Conservation (phyloP, 176 grass and related monocot genomes). For the Avena sativa region DNA sequence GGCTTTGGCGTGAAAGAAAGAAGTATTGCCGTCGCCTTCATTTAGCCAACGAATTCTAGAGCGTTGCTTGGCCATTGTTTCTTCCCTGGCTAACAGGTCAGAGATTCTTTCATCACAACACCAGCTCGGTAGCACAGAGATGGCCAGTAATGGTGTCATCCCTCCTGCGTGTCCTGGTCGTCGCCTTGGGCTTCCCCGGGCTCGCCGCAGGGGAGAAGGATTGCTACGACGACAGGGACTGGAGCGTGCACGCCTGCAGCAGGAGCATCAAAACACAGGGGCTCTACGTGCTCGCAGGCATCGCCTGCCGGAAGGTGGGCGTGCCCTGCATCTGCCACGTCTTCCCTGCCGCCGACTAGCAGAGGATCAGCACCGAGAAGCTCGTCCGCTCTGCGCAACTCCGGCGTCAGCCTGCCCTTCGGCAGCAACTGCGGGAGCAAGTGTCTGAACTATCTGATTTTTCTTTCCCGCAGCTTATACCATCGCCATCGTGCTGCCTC, state of each 20-base stretch:
- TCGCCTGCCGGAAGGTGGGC: not conserved
- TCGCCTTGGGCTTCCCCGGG: not conserved
- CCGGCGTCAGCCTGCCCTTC: not conserved
- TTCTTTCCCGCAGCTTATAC: too few relatives aligned
- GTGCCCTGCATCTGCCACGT: constrained; percentile 7
- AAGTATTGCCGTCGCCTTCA: too few relatives aligned
- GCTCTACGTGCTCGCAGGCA: not conserved
- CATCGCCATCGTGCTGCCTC: too few relatives aligned
- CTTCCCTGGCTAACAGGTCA: too few relatives aligned
- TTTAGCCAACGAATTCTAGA: too few relatives aligned
- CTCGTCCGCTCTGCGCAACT: not conserved
- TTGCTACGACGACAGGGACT: not conserved
- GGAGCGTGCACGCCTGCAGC: not conserved
- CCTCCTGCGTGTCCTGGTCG: not conserved
- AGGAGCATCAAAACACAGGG: not conserved
- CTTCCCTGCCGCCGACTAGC: not conserved
- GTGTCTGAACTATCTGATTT: not conserved
- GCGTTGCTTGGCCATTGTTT: too few relatives aligned
- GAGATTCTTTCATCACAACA: too few relatives aligned
- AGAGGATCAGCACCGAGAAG: not conserved
- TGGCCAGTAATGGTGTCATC: not conserved
- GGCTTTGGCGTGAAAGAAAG: too few relatives aligned
- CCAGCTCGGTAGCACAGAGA: not conserved
- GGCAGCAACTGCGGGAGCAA: not conserved
- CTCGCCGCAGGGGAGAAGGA: not conserved